Evolutionary conservation across 2,329 filamentous ascomycete genomes (phyloP).

Genomic region (Didymella exigua): DNA sequence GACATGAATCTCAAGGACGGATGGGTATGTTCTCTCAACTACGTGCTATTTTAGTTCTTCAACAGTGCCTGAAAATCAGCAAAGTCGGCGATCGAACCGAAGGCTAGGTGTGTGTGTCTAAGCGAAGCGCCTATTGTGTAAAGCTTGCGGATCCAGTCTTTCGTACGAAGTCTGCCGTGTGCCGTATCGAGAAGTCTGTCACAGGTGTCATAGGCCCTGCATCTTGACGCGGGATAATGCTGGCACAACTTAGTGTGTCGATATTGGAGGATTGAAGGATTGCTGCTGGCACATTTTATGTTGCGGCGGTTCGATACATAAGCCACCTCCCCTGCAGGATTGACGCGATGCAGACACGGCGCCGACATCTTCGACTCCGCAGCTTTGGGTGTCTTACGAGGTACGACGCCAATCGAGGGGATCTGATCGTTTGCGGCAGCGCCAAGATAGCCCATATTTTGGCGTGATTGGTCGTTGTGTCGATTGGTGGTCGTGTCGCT

Average conservation of each 20-base stretch:
- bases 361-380: not conserved
- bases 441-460: slow-evolving; percentile 2
- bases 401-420: not conserved
- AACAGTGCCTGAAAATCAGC: not conserved
- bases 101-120: not conserved
- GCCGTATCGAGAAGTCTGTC: not conserved
- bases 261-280: too few species aligned
- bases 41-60: not conserved
- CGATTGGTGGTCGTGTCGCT: not conserved
- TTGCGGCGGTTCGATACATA: not conserved
- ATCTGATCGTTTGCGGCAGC: not conserved
- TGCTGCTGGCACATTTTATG: not conserved
- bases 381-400: not conserved
- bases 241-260: not conserved
- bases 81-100: not conserved
- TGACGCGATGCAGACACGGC: not conserved
- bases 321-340: not conserved
- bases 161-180: not conserved
- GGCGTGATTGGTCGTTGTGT: not conserved
- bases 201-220: not conserved
- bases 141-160: not conserved
- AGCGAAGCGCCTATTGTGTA: not conserved
- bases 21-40: not conserved
- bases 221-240: slow-evolving; percentile 1
- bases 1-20: not conserved